Percentiles rank a stretch among this genome's conserved stretches.
These are phyloP conservation scores for Trichophyton benhamiae DNA, from an alignment of 2,329 filamentous ascomycete species.

Conservation along the genomic window DNA sequence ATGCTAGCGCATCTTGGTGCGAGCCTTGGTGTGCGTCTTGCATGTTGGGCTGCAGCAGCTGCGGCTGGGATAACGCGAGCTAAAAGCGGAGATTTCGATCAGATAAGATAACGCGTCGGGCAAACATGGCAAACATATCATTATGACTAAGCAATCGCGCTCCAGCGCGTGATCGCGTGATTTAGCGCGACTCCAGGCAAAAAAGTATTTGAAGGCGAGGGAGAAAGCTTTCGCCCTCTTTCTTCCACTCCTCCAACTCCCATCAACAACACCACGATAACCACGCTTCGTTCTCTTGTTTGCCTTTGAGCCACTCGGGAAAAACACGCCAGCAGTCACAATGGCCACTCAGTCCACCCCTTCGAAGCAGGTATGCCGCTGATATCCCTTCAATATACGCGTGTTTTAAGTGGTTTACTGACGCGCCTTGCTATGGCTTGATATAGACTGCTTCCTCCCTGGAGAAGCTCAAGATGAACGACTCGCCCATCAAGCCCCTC, in stretches of 20 bases:
- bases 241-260: constrained; percentile 11
- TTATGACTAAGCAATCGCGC: constrained; percentile 7
- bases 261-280: constrained; percentile 5
- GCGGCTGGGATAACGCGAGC: neutral
- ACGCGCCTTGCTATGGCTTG: constrained; percentile 24
- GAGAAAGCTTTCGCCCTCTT: neutral
- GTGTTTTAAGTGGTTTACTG: constrained; percentile 13
- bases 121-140: constrained; percentile 5
- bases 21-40: neutral
- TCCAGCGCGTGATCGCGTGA: constrained; percentile 16
- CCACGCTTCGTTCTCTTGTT: neutral
- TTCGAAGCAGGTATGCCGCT: constrained; percentile 55
- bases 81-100: constrained; percentile 5
- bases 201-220: constrained; percentile 11
- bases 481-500: constrained; percentile 83
- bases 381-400: constrained; percentile 24
- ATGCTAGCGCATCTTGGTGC: neutral
- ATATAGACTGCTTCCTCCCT: constrained; percentile 71
- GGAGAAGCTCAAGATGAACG: constrained; percentile 74
- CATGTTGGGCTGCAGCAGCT: neutral
- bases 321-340: constrained; percentile 22
- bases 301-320: neutral
- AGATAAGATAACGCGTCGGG: constrained; percentile 10
- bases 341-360: constrained; percentile 70
- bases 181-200: constrained; percentile 11